Base-by-base conservation (phyloP, 352 stramenopile genomes). In the Pythium aristosporum region DNA sequence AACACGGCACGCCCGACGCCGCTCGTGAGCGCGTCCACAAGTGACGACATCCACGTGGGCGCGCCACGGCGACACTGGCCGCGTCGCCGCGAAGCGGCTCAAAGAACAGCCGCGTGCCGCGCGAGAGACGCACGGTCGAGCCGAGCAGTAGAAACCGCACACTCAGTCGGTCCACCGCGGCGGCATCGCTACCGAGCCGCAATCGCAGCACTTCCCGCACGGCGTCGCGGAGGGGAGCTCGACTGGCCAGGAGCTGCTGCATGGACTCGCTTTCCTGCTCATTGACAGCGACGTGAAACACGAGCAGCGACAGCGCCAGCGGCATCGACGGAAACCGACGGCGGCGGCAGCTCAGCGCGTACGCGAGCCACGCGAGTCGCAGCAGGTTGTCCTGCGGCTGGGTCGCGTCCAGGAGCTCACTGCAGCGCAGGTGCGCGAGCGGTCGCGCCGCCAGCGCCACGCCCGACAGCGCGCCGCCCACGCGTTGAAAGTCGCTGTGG, bases 291-390 rank as follows among this genome's bases (percentile, higher is more conserved):
- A 34, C 15, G 51, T 20, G 34, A 1, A 2, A 4, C 34, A 36
- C 30, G 34, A 48, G 34, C 20, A 48, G 36, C 34, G 34, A 18
- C n/a, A 58, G 32, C 50, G 30, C 32, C 44, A 50, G 13, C 20
- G 44, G 44, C 44, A 25, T 4, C 1, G 44, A 54, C 6, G 2
- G 12, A 15, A 15, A 21, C 7, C 25, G 28, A 18, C 18, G 34
- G 32, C 23, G 36, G 20, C 21, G 52, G 16, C 52, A 32, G 20
- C 37, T 20, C 1, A 58, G 34, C 34, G 21, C 37, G 37, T 25
- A 58, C 21, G 13, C 52, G 36, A 58, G 52, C 52, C 52, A 58
- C 52, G 36, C 52, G 23, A 58, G 34, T 21, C 37, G 52, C 52
- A 58, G 2, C 10, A 48, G 5, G 2, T 58, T 15, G 20, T 58